Conservation (phyloP, 306 rosid species). For the Vigna unguiculata region DNA sequence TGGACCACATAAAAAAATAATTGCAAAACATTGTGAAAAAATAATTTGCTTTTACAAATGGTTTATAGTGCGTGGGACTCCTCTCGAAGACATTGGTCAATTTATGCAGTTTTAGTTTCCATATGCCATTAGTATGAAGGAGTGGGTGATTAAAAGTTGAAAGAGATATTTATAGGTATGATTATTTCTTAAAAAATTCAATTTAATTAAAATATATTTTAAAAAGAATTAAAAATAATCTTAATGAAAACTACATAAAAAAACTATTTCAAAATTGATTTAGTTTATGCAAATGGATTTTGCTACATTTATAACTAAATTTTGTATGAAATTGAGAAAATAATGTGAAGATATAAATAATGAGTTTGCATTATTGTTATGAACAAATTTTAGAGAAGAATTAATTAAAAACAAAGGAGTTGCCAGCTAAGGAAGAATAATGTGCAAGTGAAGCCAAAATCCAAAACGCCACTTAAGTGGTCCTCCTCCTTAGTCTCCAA, state of each 20-base stretch:
- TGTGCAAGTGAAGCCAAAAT: background rate
- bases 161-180: background rate
- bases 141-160: background rate
- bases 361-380: background rate
- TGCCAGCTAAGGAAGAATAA: background rate
- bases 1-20: background rate
- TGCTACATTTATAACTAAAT: background rate
- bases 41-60: background rate
- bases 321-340: background rate
- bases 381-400: background rate
- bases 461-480: slow-evolving; percentile 15
- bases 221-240: too few species aligned
- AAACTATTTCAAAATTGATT: too few species aligned
- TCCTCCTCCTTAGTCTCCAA: background rate
- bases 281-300: too few species aligned
- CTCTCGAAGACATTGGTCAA: background rate
- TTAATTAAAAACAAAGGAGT: background rate
- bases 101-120: background rate
- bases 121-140: background rate
- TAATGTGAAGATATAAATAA: background rate
- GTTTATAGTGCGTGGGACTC: background rate
- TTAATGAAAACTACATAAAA: too few species aligned
- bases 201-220: too few species aligned
- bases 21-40: background rate
- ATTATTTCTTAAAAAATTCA: too few species aligned